Base-by-base conservation (phyloP, 2,329 filamentous ascomycete genomes). In the Trichoderma koningii region DNA sequence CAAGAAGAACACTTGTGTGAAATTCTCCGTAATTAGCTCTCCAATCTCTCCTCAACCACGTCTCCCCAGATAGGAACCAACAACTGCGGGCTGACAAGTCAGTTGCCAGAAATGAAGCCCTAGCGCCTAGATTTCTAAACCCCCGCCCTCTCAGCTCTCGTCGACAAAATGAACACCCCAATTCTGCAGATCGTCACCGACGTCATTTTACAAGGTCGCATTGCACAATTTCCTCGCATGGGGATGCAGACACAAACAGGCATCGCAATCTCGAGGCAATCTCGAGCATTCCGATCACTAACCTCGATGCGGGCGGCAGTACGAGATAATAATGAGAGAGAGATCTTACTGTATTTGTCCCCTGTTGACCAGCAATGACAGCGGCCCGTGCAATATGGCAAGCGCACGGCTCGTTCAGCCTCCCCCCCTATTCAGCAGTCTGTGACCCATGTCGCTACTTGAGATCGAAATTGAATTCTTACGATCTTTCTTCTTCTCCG, bases 51-150 rank as follows among this genome's bases (percentile, higher is more conserved):
- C 30, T 23, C 41, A 14, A 30, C 23, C 19, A 19, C n/a, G 34
- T 44, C 34, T 62, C 38, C 23, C 19, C 41, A 34, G 38, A 44
- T 21, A 51, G 34, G 28, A 28, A 28, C 21, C 28, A 9, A 52
- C 50, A 19, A 34, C 50, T 38, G 26, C 48, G 50, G 48, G 50
- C 59, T 62, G 59, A 62, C 48, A 62, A 53, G 59, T 62, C 59
- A 62, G 59, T 59, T 59, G 26, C 44, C 55, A 59, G 55, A 59
- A 59, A 59, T 59, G 44, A 59, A 34, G 55, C 15, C 42, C 44
- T 23, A 23, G 21, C 21, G 21, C 21, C 21, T 48, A 51, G 59
- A 62, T 62, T 48, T 52, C 14, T 48, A 12, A n/a, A n/a, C 34
- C 59, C 59, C 59, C 59, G 59, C 59, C 59, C 50, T 62, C 41